phyloP scores from a whole-genome alignment of 2,329 filamentous ascomycete genomes.

The Colletotrichum cereale region DNA sequence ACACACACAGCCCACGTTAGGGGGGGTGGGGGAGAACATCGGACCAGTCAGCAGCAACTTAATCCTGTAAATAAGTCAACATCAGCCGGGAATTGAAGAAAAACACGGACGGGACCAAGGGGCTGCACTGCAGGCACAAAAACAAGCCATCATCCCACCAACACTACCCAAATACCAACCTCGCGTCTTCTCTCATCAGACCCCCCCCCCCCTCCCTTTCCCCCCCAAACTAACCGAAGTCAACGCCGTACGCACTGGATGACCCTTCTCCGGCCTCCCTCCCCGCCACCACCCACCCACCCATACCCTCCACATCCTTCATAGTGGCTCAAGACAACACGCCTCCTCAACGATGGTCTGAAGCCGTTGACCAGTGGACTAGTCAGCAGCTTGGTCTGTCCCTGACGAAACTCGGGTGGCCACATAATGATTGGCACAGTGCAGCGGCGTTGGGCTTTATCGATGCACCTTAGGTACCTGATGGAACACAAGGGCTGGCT shows the following conservation, averaged over 20 bases:
- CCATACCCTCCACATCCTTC: constrained; percentile 3
- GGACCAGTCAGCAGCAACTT: constrained; percentile 21
- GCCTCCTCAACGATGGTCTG: background rate
- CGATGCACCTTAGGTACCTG: background rate
- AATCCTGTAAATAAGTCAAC: constrained; percentile 1
- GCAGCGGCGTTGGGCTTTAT: constrained; percentile 1
- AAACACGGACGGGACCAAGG: background rate
- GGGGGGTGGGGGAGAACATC: background rate
- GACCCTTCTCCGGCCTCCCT: constrained; percentile 3
- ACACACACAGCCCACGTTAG: constrained; percentile 21
- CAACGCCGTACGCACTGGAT: constrained; percentile 12
- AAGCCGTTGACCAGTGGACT: constrained; percentile 19
- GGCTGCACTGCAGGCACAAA: constrained; percentile 5
- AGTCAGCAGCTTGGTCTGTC: background rate
- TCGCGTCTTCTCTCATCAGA: background rate
- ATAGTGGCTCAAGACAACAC: constrained; percentile 4
- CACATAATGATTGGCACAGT: background rate
- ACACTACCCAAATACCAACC: background rate
- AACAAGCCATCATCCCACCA: background rate
- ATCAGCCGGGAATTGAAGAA: constrained; percentile 15
- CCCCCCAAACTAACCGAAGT: background rate
- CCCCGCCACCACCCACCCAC: constrained; percentile 8
- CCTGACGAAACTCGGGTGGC: background rate
- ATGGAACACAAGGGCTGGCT: constrained; percentile 1
- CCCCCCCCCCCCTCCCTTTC: no score